Percentiles rank a stretch among this genome's conserved stretches.
Evolutionary conservation across 2,329 filamentous ascomycete species (phyloP).

Genomic region (Metarhizium brunneum): DNA sequence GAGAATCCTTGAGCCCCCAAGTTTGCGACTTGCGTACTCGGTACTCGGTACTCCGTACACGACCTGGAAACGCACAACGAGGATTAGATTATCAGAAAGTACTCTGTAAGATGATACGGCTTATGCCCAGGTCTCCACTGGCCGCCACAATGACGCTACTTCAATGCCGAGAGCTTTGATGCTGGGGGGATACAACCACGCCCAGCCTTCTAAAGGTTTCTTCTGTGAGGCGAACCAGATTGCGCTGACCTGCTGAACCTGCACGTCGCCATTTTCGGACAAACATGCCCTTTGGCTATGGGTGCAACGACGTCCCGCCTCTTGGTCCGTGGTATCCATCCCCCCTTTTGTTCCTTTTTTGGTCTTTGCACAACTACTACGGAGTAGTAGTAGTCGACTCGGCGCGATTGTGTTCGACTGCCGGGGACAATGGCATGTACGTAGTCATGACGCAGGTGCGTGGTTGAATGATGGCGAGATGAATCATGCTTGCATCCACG

Average conservation of each 20-base stretch:
- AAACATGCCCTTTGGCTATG: background rate
- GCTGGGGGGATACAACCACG: background rate
- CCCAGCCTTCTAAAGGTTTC: background rate
- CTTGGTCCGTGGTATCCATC: background rate
- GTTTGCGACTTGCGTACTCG: background rate
- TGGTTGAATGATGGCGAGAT: background rate
- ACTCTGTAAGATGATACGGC: background rate
- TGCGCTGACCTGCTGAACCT: background rate
- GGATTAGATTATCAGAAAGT: background rate
- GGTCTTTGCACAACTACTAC: background rate
- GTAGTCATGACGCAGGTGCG: background rate
- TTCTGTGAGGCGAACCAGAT: background rate
- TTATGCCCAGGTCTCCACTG: background rate
- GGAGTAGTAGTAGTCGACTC: background rate
- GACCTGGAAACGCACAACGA: background rate
- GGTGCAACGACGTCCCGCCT: background rate
- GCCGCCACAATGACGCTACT: background rate
- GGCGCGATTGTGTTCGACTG: background rate
- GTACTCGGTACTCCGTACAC: background rate
- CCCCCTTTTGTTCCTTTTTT: background rate
- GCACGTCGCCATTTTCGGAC: background rate
- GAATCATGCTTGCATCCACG: background rate
- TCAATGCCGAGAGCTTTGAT: background rate
- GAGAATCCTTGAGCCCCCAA: background rate
- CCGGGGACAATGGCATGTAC: background rate